Conservation (phyloP, 1,284 basidiomycete species). For the Sanghuangporus sanghuang region DNA sequence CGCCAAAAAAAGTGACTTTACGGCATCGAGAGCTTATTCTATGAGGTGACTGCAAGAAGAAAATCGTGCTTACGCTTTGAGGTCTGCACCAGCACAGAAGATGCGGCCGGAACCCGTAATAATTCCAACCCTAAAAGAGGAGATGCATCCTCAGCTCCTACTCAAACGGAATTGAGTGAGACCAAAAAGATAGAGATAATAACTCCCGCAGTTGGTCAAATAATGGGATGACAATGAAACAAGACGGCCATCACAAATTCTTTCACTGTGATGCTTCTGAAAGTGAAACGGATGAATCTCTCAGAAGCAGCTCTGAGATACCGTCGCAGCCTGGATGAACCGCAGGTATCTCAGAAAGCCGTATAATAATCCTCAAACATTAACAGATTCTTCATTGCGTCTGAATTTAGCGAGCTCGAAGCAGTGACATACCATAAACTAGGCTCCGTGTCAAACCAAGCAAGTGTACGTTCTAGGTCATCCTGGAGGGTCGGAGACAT, state of each 20-base stretch:
- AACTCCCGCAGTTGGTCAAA: neutral
- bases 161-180: neutral
- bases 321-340: neutral
- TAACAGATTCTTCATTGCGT: neutral
- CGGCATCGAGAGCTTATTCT: neutral
- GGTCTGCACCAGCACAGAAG: slow-evolving; percentile 82
- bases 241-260: neutral
- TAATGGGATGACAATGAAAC: neutral
- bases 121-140: slow-evolving; percentile 58
- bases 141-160: neutral
- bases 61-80: slow-evolving; percentile 50
- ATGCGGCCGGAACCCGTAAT: slow-evolving; percentile 71
- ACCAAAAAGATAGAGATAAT: neutral
- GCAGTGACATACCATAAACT: slow-evolving; percentile 54
- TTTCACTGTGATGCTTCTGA: neutral
- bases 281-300: neutral
- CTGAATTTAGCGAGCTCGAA: neutral
- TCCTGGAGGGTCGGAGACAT: slow-evolving; percentile 57
- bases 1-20: neutral
- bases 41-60: neutral
- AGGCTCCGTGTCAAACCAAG: slow-evolving; percentile 76
- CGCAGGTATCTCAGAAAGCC: neutral
- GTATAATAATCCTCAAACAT: neutral
- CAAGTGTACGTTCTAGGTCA: slow-evolving; percentile 54
- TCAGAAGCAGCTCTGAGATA: neutral